Evolutionary conservation across 768 basidiomycete species (phyloP), one percentile per base, ranked within the genome.

Genomic region (Boletus huronensis): DNA sequence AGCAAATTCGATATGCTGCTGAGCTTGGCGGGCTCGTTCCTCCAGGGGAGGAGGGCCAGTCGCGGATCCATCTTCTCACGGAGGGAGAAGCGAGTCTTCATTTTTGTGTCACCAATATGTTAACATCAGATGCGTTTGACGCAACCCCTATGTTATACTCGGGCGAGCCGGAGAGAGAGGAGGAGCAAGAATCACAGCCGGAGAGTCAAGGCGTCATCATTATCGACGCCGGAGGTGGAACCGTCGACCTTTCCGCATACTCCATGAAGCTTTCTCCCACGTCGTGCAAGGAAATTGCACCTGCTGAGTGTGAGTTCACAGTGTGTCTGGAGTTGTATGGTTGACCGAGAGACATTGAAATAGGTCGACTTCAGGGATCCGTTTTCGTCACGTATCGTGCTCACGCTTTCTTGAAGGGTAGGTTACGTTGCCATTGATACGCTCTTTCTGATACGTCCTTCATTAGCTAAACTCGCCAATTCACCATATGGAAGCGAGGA

Each of bases 31-130:
- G 79, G 6, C 71, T 86, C 9, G 68, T 85, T 44, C 70, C 74
- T 1, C 65, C 77, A 38, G 74, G 64, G 49, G 58, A 62, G 2
- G 64, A 63, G 6, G 77, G 74, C 0, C 75, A 59, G 29, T 63
- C 68, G 1, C 75, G 79, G 0, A 63, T 84, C 2, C 76, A 75
- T 3, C 80, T 85, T 50, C 77, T 84, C 5, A 84, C 82, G 0
- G 83, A 85, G 56, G 83, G 83, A 0, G 83, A 84, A 64, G 83
- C 83, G 0, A 82, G 58, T 31, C 58, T 59, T 4, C 78, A 84
- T 59, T 84, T 79, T 57, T 83, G 82, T 43, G 71, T 83, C 17
- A 70, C 74, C 39, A 77, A 74, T 56, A 74, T 78, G 0, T 59
- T 80, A 6, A 68, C 74, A 1, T 69, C 64, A 2, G 72, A 77